Evolutionary conservation across 2,329 filamentous ascomycete genomes (phyloP), one percentile per base, ranked within the genome.

Genomic region (Neophaeococcomyces mojaviensis): DNA sequence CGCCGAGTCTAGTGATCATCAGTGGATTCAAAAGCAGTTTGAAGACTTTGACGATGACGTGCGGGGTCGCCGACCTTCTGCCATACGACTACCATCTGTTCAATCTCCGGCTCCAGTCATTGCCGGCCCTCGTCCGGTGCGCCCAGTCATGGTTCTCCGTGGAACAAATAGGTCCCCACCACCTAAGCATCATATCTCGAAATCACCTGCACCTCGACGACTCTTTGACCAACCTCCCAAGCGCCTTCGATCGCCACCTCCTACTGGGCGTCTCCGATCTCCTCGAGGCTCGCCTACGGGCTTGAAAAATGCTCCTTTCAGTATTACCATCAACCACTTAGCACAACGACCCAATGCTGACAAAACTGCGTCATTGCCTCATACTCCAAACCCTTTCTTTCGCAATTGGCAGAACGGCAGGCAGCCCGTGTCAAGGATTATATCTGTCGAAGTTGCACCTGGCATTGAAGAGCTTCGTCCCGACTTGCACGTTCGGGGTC

Each of bases 351-450:
- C 85, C 36, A 78, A 79, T 22, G 44, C 37, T 9, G 38, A 47
- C n/a, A 79, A 84, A 42, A 90, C 90, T 50, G 89, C 94, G 57
- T 97, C 92, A 9, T 74, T 96, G 4, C 92, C 90, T 32, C 82
- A 86, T 43, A 82, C 82, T 3, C 80, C 84, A 2, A 86, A 84
- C 55, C 76, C 84, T 50, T 86, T 86, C 62, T 78, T 71, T 60
- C 55, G 26, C 58, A 64, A 48, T 60, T 63, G 19, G 57, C 62
- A 22, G 58, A 66, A 53, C 55, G 58, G 45, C 57, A 65, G 46
- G 52, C 58, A 35, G 62, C 64, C 40, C n/a, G 51, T 50, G 28
- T 52, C 51, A 39, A 55, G 53, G 31, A 52, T 55, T 33, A 49
- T 52, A 31, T 55, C 49, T 26, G 49, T 46, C 24, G 50, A 48